Percentiles rank a stretch among this genome's conserved stretches.
Conservation (phyloP, 2,329 filamentous ascomycete species). For the Diplodia sapinea region DNA sequence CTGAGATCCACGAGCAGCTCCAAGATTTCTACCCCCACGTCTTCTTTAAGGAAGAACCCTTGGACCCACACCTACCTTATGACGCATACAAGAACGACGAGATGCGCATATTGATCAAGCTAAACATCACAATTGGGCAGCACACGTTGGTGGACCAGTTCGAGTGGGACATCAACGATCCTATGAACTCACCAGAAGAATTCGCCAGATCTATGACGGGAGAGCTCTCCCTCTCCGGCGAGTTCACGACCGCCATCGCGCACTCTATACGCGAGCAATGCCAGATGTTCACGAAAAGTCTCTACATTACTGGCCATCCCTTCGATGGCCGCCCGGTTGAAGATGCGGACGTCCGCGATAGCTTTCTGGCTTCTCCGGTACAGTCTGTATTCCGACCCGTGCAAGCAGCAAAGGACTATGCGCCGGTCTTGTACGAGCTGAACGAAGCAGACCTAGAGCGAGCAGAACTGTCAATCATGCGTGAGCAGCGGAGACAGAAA, state of each 20-base stretch:
- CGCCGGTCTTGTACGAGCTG: conserved; percentile 91
- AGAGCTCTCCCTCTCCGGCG: conserved; percentile 88
- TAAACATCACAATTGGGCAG: conserved; percentile 96
- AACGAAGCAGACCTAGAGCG: conserved; percentile 88
- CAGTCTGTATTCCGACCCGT: conserved; percentile 84
- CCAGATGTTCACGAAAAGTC: conserved; percentile 89
- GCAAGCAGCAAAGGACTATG: conserved; percentile 91
- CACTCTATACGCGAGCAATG: conserved; percentile 97
- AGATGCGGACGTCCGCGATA: conserved; percentile 83
- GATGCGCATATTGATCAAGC: conserved; percentile 93
- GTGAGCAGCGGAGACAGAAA: conserved; percentile 93
- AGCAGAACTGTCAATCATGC: conserved; percentile 89
- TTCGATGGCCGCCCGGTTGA: conserved; percentile 95
- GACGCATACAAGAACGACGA: conserved; percentile 97
- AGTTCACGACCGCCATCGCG: conserved; percentile 96
- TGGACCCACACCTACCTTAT: conserved; percentile 90
- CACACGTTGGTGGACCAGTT: conserved; percentile 96
- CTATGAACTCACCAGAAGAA: conserved; percentile 89
- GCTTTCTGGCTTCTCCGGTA: conserved; percentile 85
- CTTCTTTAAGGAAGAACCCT: conserved; percentile 84
- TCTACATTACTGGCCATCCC: conserved; percentile 91
- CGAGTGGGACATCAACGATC: conserved; percentile 98
- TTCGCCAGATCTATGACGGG: conserved; percentile 89
- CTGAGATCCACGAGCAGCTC: conserved; percentile 84
- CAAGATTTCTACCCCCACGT: conserved; percentile 93